These are phyloP conservation scores for Physcomitrellopsis africana DNA, from an alignment of 225 moss, liverwort and hornwort genomes.

Conservation along the genomic window DNA sequence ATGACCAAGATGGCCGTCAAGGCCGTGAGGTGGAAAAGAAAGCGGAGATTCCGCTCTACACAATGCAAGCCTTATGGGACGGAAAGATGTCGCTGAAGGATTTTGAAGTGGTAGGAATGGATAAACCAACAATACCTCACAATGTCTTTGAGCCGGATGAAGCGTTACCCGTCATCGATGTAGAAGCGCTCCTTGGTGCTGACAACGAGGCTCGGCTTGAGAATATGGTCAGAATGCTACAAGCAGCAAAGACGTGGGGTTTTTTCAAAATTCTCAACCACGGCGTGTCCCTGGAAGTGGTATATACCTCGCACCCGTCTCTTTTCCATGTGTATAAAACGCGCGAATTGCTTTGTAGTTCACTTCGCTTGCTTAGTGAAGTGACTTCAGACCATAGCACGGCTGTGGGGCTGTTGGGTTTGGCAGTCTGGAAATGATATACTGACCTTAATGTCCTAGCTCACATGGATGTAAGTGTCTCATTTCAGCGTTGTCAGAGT, in stretches of 20 bases:
- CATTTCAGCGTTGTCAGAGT: too few species aligned
- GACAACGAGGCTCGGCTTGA: background rate
- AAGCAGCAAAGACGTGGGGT: conserved; percentile 52
- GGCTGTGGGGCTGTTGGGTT: too few species aligned
- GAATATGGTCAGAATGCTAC: conserved; percentile 40
- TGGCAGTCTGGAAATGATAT: too few species aligned
- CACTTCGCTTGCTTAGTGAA: too few species aligned
- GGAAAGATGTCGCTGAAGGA: conserved; percentile 35
- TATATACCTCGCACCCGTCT: background rate
- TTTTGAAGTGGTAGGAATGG: conserved; percentile 22
- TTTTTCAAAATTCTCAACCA: conserved; percentile 74
- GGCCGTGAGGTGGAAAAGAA: background rate
- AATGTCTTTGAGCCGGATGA: conserved; percentile 45
- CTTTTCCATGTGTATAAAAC: background rate
- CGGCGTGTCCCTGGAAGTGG: conserved; percentile 48
- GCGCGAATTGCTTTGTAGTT: too few species aligned
- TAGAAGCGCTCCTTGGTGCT: conserved; percentile 17
- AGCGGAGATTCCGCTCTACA: conserved; percentile 5
- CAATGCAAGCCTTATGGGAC: conserved; percentile 46
- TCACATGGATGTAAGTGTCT: too few species aligned
- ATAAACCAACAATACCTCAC: conserved; percentile 35
- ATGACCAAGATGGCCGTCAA: background rate
- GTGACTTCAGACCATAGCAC: too few species aligned
- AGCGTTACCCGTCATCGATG: conserved; percentile 39
- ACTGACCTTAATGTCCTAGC: too few species aligned